Evolutionary conservation across 257 asterid genomes (phyloP), one percentile per base, ranked within the genome.

Genomic region (Solanum dulcamara): DNA sequence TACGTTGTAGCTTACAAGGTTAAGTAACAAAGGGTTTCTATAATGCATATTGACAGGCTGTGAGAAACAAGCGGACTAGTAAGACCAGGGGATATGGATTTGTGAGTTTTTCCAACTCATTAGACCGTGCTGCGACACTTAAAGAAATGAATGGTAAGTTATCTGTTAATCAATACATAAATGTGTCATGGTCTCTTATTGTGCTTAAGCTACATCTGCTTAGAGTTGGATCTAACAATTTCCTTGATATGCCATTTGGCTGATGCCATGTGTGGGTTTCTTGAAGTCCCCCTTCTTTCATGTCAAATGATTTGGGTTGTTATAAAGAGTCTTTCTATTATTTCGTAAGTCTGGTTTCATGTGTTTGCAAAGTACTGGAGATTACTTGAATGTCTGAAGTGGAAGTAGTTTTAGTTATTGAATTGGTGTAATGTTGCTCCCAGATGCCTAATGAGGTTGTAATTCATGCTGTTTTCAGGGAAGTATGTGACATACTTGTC

Each of bases 51-150:
- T 71, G 81, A 60, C 86, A 95, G 98, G 97, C 95, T 88, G 94
- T 96, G 85, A 89, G 99, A 85, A 97, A 96, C 86, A 95, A 96
- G 92, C 93, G 97, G 79, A 96, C 98, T 51, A 97, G 99, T 74
- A 93, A 96, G 86, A 93, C 99, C 57, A 91, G 89, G 86, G 97
- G 99, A 85, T 96, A 91, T 40, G 99, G 99, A 67, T 96, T 96
- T 86, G 93, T 96, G 85, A 95, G 98, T 90, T 96, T 96, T 71
- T 86, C 98, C 66, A 96, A 91, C 80, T 96, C 96, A 10, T 44
- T 91, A 24, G 99, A 96, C 91, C 92, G 92, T 75, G 98, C 91
- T 24, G 99, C 88, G n/a, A 98, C 98, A 10, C 86, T 95, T 71
- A 93, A 94, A 87, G 98, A 96, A 89, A 93, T 94, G 95, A 95